Base-by-base conservation (phyloP, 129 eudicot genomes). In the Saposhnikovia divaricata region DNA sequence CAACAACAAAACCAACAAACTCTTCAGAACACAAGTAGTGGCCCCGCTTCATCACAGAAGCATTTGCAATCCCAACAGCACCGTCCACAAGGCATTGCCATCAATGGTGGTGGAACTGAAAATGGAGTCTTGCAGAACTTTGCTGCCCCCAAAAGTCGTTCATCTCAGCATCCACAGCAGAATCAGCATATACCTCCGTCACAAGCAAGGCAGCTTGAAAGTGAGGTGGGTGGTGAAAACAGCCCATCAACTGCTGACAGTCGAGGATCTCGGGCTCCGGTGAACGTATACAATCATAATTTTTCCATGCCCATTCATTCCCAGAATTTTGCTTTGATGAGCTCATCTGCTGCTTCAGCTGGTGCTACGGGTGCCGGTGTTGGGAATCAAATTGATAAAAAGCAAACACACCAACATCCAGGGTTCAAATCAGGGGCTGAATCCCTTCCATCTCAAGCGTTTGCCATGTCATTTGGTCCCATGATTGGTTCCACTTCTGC, bases 381-480 rank as follows among this genome's bases (percentile, higher is more conserved):
- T 66, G 82, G 80, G 28, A 84, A 78, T 79, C 87, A 89, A 55
- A 84, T 72, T 81, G 96, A 96, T 48, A 96, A 90, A 87, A 89
- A 92, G 71, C 91, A 85, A 47, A 94, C 84, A 19, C 87, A 40
- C 50, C 93, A 89, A 61, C 96, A 85, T 79, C 89, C 86, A 80
- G 85, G 85, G 25, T 73, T 80, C 50, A 91, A 91, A 77, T 72
- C 84, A 37, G 90, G 91, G 42, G 79, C 59, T 9, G 97, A 91
- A 16, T 81, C 93, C 27, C 74, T 84, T 42, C 89, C 90, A 5
- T 88, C 96, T 75, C 93, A 88, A 66, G 66, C 96, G 38, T 92
- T 92, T 83, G 94, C 96, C 0, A 90, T 95, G 99, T 86, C 97
- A 31, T 95, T 95, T 85, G 93, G 92, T 82, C 85, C 96, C 4